Base-by-base conservation (phyloP, 352 stramenopile species). In the Pythium sukuiense region DNA sequence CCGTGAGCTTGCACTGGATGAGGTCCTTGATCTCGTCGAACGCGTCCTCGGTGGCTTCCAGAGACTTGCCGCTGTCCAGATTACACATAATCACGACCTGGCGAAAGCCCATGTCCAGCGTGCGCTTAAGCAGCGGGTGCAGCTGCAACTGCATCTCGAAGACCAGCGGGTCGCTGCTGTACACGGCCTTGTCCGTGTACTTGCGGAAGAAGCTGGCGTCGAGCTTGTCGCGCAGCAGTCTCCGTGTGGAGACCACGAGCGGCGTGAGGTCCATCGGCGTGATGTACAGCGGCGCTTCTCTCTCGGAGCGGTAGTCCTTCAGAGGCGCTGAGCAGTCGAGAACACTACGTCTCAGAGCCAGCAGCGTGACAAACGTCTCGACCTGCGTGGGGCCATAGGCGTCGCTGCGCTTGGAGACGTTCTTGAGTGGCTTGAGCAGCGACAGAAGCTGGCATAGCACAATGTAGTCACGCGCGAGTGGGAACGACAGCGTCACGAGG, bases 111-210 rank as follows among this genome's bases (percentile, higher is more conserved):
- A 35, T 50, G 11, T 60, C 52, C 16, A 67, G 20, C 41, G 7
- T 59, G 27, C 49, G 49, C 32, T 67, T 67, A 27, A 49, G 45
- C 18, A 27, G 49, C 1, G 53, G 61, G 43, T 67, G 61, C 11
- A 67, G 41, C 16, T 55, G 30, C 39, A 67, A 30, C n/a, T 48
- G 41, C 61, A 67, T 61, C 61, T 67, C 61, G 18, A 6, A 45
- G 14, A 52, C 16, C 13, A 57, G 50, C 5, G 24, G 18, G 27
- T 32, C 20, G 29, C 12, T 49, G 43, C 39, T 37, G 26, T 43
- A 37, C 24, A 18, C n/a, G 1, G 26, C 49, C 18, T 49, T 29
- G 12, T 54, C 59, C 5, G 59, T 59, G 59, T 65, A 54, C 30
- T 41, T 39, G 33, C 24, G 26, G 26, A 65, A 65, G 24, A 59